Conservation (phyloP, 2,329 filamentous ascomycete species). For the Allantophomopsis cytisporea region DNA sequence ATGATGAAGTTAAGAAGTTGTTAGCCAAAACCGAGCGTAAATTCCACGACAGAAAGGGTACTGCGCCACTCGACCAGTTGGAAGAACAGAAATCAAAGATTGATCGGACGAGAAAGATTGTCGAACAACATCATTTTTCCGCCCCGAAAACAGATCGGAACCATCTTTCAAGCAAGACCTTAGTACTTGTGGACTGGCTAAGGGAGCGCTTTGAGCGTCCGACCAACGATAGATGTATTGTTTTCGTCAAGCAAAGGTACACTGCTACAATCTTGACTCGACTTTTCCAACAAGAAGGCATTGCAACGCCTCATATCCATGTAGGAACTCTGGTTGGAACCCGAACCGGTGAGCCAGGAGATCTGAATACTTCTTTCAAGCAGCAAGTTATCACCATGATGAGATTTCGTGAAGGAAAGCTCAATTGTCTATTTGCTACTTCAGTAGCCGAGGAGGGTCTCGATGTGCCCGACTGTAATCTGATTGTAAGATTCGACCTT, state of each 20-base stretch:
- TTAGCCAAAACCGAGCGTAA: conserved; percentile 37
- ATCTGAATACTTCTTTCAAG: conserved; percentile 47
- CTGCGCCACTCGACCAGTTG: conserved; percentile 21
- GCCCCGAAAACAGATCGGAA: conserved; percentile 13
- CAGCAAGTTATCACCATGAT: conserved; percentile 63
- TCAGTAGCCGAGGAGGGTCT: conserved; percentile 56
- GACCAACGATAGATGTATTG: conserved; percentile 58
- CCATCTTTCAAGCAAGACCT: conserved; percentile 60
- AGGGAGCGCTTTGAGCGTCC: conserved; percentile 43
- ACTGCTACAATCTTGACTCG: conserved; percentile 63
- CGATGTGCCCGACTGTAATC: conserved; percentile 54
- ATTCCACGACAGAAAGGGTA: conserved; percentile 15
- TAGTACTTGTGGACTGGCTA: conserved; percentile 46
- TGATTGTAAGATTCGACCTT: conserved; percentile 68
- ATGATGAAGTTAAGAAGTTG: conserved; percentile 46
- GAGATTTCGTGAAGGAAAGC: conserved; percentile 42
- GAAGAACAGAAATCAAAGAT: conserved; percentile 42
- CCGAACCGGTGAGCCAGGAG: conserved; percentile 32
- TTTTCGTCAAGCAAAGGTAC: conserved; percentile 72
- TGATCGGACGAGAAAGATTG: conserved; percentile 38
- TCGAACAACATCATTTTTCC: conserved; percentile 36
- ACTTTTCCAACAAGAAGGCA: conserved; percentile 41
- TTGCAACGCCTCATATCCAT: conserved; percentile 44
- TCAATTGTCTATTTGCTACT: conserved; percentile 54
- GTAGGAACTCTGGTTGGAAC: conserved; percentile 46